Conservation (phyloP, 1,139 yeast genomes). For the Maudiozyma humilis region DNA sequence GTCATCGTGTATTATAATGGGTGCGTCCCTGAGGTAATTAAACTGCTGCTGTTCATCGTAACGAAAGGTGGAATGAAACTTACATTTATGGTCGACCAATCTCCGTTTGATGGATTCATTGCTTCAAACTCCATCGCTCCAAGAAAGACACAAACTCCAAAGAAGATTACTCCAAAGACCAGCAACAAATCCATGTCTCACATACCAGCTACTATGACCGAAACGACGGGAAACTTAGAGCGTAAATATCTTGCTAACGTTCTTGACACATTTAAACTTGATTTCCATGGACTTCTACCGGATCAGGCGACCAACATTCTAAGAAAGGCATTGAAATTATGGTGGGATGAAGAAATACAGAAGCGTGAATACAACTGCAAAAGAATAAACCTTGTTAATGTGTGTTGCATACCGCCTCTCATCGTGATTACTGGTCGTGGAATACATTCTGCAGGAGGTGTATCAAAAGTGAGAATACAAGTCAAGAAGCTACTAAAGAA, state of each 20-base stretch:
- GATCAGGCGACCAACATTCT: conserved; percentile 38
- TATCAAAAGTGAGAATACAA: conserved; percentile 37
- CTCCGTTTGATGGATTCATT: neutral
- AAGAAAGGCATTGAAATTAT: conserved; percentile 32
- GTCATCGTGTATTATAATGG: conserved; percentile 39
- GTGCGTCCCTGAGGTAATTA: conserved; percentile 23
- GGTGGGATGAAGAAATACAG: conserved; percentile 50
- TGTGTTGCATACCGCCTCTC: conserved; percentile 34
- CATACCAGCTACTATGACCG: neutral
- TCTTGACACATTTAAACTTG: conserved; percentile 34
- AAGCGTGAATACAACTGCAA: conserved; percentile 37
- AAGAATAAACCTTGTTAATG: conserved; percentile 27
- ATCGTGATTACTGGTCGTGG: conserved; percentile 55
- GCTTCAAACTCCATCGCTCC: neutral
- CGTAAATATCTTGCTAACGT: conserved; percentile 8
- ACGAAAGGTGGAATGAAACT: conserved; percentile 1
- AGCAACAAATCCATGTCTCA: neutral
- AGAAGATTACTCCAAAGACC: neutral
- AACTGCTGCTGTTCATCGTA: neutral
- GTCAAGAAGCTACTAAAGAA: conserved; percentile 35
- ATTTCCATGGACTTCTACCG: conserved; percentile 45
- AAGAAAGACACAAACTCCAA: neutral
- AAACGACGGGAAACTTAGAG: neutral
- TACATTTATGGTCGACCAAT: conserved; percentile 2
- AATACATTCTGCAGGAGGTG: conserved; percentile 48